These are phyloP conservation scores for Trichoderma hamatum DNA, from an alignment of 2,329 filamentous ascomycete species.

Conservation along the genomic window DNA sequence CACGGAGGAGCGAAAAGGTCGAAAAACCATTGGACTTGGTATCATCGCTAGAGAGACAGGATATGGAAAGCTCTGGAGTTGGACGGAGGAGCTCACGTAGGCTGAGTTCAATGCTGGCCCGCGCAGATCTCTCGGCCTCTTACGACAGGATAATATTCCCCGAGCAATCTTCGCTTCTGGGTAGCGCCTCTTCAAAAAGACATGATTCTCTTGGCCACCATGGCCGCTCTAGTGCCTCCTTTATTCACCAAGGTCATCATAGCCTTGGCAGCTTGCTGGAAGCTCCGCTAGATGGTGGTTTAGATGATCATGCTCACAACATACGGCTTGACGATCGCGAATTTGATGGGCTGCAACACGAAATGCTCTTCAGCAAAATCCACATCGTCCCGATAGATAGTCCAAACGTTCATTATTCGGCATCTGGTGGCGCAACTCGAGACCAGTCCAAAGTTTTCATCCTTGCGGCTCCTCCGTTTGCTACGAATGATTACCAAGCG, in stretches of 20 bases:
- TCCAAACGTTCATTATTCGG: constrained; percentile 62
- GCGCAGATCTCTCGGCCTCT: constrained; percentile 82
- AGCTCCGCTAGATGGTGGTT: constrained; percentile 67
- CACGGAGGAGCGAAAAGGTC: constrained; percentile 54
- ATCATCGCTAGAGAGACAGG: constrained; percentile 69
- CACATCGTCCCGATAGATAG: constrained; percentile 67
- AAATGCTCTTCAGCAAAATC: constrained; percentile 72
- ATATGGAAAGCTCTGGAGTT: constrained; percentile 57
- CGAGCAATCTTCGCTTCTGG: constrained; percentile 58
- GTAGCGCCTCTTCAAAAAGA: constrained; percentile 56
- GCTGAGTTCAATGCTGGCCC: constrained; percentile 87
- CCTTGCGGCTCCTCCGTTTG: constrained; percentile 61
- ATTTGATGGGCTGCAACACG: constrained; percentile 70
- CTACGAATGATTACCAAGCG: constrained; percentile 55
- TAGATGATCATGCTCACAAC: constrained; percentile 72
- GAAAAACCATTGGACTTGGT: constrained; percentile 65
- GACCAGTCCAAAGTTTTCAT: constrained; percentile 67
- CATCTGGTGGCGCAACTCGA: constrained; percentile 55
- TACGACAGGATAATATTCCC: constrained; percentile 81
- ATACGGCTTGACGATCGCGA: constrained; percentile 75
- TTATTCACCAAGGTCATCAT: constrained; percentile 51
- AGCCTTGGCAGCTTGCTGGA: constrained; percentile 66
- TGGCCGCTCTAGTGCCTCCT: constrained; percentile 46
- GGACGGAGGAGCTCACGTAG: constrained; percentile 69
- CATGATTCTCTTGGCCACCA: constrained; percentile 68